These are phyloP conservation scores for Linderina pennispora DNA, from an alignment of 192 early-diverging fungal species.

Conservation along the genomic window DNA sequence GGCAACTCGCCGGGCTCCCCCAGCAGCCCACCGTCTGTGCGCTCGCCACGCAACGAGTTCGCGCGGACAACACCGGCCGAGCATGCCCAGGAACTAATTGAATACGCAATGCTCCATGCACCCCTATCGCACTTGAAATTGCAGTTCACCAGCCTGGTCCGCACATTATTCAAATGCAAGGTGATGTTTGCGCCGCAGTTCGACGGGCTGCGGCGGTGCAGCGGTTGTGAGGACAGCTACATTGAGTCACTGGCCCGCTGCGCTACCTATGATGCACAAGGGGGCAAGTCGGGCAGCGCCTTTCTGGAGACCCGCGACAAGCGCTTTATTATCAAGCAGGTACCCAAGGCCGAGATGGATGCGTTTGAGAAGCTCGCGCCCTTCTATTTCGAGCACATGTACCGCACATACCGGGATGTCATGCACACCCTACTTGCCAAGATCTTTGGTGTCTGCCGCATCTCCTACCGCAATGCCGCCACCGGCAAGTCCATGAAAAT, in stretches of 20 bases:
- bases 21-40: background rate
- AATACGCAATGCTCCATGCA: constrained; percentile 29
- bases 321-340: constrained; percentile 87
- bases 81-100: constrained; percentile 14
- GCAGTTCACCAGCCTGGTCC: constrained; percentile 67
- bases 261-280: constrained; percentile 72
- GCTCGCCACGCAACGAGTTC: constrained; percentile 26
- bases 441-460: constrained; percentile 89
- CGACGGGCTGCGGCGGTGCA: constrained; percentile 77
- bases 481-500: constrained; percentile 79
- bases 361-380: constrained; percentile 88
- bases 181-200: constrained; percentile 92
- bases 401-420: constrained; percentile 35
- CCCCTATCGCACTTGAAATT: constrained; percentile 33
- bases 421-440: constrained; percentile 79
- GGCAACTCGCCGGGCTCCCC: background rate
- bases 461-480: constrained; percentile 80
- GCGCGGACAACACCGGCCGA: constrained; percentile 3
- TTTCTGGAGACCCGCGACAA: constrained; percentile 91
- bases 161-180: constrained; percentile 78
- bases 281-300: constrained; percentile 88
- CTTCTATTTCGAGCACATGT: constrained; percentile 79
- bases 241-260: constrained; percentile 86
- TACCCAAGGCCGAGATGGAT: constrained; percentile 76
- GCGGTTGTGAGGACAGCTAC: constrained; percentile 76